A percentile compares a stretch with the other conserved stretches of the same genome.
Evolutionary conservation across 1,139 yeast genomes (phyloP).

Genomic region (Zygosaccharomyces pseudobailii): DNA sequence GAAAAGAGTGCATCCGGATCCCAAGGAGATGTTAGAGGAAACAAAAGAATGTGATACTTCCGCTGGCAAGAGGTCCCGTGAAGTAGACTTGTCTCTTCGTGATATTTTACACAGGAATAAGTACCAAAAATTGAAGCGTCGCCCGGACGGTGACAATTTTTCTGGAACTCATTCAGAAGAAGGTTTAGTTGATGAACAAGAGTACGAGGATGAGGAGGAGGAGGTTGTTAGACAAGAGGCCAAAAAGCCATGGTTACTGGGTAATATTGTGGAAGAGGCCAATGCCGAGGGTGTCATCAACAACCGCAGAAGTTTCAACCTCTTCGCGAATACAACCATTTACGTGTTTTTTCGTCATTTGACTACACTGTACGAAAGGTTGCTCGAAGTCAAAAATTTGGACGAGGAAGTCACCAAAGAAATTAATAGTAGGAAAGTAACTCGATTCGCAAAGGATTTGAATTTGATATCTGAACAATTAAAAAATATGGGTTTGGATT

Average conservation of each 20-base stretch:
- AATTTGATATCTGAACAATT: constrained; percentile 78
- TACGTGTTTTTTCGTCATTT: constrained; percentile 88
- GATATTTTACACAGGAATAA: constrained; percentile 70
- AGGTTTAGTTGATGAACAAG: constrained; percentile 23
- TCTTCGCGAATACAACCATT: constrained; percentile 87
- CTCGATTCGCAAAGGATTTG: constrained; percentile 84
- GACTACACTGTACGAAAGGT: constrained; percentile 74
- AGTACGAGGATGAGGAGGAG: constrained; percentile 30
- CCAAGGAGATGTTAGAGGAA: constrained; percentile 5
- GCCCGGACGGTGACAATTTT: constrained; percentile 28
- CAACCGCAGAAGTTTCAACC: constrained; percentile 50
- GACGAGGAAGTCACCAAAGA: constrained; percentile 67
- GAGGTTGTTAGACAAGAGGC: constrained; percentile 36
- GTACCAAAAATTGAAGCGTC: constrained; percentile 40
- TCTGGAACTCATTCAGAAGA: constrained; percentile 17
- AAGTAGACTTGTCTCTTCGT: constrained; percentile 56
- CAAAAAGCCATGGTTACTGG: constrained; percentile 51
- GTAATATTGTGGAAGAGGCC: constrained; percentile 54
- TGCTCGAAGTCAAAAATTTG: constrained; percentile 68
- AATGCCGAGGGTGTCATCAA: constrained; percentile 31
- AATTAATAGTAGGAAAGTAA: constrained; percentile 57
- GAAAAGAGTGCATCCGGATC: constrained; percentile 8
- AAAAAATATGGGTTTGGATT: constrained; percentile 68
- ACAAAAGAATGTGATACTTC: constrained; percentile 4
- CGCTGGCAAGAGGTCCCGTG: constrained; percentile 49